Evolutionary conservation across 306 rosid genomes (phyloP).

Genomic region (Vigna nakashimae): DNA sequence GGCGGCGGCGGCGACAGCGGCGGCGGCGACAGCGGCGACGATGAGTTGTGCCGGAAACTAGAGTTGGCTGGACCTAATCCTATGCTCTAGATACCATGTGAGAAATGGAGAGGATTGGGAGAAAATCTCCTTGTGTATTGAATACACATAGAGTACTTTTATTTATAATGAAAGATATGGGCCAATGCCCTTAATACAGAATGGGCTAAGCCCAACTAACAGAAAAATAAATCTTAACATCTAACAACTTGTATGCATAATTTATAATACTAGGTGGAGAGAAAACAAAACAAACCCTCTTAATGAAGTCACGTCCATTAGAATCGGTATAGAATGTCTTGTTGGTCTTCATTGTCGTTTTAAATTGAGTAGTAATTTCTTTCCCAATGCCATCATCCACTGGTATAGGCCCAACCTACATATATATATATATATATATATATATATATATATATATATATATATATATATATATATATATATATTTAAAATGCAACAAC

Average conservation of each 20-base stretch:
- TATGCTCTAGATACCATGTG: no score
- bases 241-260: neutral
- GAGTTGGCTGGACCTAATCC: no score
- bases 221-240: no score
- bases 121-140: no score
- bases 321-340: slow-evolving; percentile 91
- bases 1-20: no score
- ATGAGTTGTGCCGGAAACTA: no score
- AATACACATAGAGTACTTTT: no score
- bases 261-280: neutral
- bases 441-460: neutral
- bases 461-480: neutral
- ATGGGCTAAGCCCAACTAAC: no score
- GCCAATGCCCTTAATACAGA: no score
- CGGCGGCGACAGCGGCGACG: no score
- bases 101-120: no score
- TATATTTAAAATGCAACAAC: slow-evolving; percentile 30
- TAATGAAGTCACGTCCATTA: slow-evolving; percentile 91
- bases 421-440: neutral
- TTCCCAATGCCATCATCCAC: slow-evolving; percentile 85
- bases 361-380: slow-evolving; percentile 77
- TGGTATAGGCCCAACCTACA: slow-evolving; percentile 91
- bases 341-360: slow-evolving; percentile 68
- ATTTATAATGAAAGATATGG: no score
- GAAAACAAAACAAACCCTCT: slow-evolving; percentile 67